These are phyloP conservation scores for Phytophthora pseudosyringae DNA, from an alignment of 352 stramenopile species.

Conservation along the genomic window DNA sequence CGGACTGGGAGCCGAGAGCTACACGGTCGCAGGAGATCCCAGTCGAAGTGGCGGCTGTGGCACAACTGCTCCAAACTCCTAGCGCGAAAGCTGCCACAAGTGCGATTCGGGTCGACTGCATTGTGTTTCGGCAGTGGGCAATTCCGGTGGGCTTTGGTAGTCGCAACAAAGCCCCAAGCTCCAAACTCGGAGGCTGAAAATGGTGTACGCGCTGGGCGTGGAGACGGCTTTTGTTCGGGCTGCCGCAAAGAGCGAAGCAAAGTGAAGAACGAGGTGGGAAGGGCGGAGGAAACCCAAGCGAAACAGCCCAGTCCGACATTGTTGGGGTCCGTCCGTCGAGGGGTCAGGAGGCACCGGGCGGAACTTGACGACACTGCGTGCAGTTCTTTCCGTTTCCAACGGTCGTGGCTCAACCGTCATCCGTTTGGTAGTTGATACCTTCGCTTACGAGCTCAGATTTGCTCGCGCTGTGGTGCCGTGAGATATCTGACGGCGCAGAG, in stretches of 20 bases:
- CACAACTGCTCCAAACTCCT: neutral
- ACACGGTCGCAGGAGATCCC: slow-evolving; percentile 32
- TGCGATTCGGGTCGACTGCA: slow-evolving; percentile 12
- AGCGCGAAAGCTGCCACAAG: slow-evolving; percentile 19
- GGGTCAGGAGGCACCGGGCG: slow-evolving; percentile 10
- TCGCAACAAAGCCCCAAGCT: slow-evolving; percentile 13
- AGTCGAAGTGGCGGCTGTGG: slow-evolving; percentile 1
- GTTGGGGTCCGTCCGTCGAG: neutral
- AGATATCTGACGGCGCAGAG: neutral
- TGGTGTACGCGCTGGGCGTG: slow-evolving; percentile 34
- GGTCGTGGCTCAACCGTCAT: slow-evolving; percentile 14
- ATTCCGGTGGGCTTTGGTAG: slow-evolving; percentile 8
- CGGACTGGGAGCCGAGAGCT: slow-evolving; percentile 35
- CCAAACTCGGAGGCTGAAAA: slow-evolving; percentile 1
- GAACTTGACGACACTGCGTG: slow-evolving; percentile 31
- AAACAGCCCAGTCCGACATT: slow-evolving; percentile 22
- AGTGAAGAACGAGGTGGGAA: slow-evolving; percentile 25
- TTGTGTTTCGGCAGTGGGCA: slow-evolving; percentile 7
- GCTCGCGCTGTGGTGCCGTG: no score
- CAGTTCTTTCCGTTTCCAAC: slow-evolving; percentile 36
- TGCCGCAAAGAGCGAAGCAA: slow-evolving; percentile 17
- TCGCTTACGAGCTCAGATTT: neutral
- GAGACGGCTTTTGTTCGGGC: slow-evolving; percentile 8
- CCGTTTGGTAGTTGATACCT: slow-evolving; percentile 11
- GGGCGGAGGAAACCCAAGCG: slow-evolving; percentile 23